A percentile compares a stretch with the other conserved stretches of the same genome.
Conservation (phyloP, 441 rosid genomes). For the Metrosideros polymorpha region DNA sequence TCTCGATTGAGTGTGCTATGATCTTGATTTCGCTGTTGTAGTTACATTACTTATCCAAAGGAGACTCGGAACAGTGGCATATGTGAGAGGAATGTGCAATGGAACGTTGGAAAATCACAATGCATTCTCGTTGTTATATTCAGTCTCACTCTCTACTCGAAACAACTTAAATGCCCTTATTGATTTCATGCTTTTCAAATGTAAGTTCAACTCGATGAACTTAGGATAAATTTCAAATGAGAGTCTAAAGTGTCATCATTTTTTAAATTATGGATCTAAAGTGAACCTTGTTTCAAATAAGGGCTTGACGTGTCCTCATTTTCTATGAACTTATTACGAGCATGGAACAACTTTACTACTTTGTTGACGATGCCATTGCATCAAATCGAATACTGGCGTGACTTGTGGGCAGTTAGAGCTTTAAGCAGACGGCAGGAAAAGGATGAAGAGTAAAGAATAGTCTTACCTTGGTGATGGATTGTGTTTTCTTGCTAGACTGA, state of each 20-base stretch:
- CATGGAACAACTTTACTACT: background rate
- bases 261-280: too few species aligned
- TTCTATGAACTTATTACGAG: background rate
- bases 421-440: background rate
- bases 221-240: too few species aligned
- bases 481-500: conserved; percentile 1
- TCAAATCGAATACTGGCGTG: background rate
- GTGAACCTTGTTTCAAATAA: too few species aligned
- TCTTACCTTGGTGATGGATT: conserved; percentile 3
- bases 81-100: background rate
- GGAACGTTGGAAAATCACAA: background rate
- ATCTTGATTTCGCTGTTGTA: background rate
- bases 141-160: background rate
- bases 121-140: background rate
- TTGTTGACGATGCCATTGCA: background rate
- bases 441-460: background rate
- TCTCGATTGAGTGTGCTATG: background rate
- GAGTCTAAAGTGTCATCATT: too few species aligned
- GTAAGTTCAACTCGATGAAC: background rate
- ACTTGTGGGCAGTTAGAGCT: background rate
- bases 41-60: background rate
- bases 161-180: background rate
- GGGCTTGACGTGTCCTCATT: too few species aligned
- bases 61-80: background rate
- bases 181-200: background rate